A percentile compares a stretch with the other conserved stretches of the same genome.
phyloP scores from a whole-genome alignment of 129 eudicot species.

The Helichrysum umbraculigerum region DNA sequence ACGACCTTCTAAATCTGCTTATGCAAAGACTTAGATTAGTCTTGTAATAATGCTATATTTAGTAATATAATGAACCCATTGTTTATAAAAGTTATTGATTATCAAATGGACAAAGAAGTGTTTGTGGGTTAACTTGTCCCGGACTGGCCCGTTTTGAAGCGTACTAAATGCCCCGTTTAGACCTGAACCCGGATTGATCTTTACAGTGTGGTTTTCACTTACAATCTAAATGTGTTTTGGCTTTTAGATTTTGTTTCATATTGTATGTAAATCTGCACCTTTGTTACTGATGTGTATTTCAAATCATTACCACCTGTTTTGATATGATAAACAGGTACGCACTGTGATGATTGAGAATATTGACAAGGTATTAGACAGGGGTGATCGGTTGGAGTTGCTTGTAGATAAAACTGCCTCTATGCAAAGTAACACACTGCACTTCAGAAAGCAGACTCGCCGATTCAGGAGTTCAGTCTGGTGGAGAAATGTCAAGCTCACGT shows the following conservation, averaged over 20 bases:
- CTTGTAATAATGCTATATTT: neutral
- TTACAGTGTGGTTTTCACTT: neutral
- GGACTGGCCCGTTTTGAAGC: neutral
- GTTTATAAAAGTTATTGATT: neutral
- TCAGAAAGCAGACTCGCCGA: slow-evolving; percentile 92
- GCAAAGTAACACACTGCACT: slow-evolving; percentile 91
- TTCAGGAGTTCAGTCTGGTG: slow-evolving; percentile 95
- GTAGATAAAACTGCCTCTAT: slow-evolving; percentile 88
- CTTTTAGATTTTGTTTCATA: neutral
- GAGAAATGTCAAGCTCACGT: slow-evolving; percentile 99
- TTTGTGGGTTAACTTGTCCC: neutral
- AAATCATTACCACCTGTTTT: slow-evolving; percentile 12
- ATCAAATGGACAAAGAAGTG: neutral
- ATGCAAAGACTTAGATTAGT: neutral
- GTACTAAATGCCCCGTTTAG: neutral
- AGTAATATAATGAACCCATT: neutral
- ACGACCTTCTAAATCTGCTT: neutral
- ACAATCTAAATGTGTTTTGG: neutral
- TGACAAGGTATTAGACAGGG: slow-evolving; percentile 92
- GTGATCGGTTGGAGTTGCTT: slow-evolving; percentile 91
- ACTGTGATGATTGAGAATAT: slow-evolving; percentile 93
- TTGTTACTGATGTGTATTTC: neutral
- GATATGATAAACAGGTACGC: slow-evolving; percentile 55
- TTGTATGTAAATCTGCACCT: slow-evolving; percentile 3
- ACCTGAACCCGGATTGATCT: neutral